Evolutionary conservation across 768 basidiomycete species (phyloP), one percentile per base, ranked within the genome.

Genomic region (Lentinula edodes): DNA sequence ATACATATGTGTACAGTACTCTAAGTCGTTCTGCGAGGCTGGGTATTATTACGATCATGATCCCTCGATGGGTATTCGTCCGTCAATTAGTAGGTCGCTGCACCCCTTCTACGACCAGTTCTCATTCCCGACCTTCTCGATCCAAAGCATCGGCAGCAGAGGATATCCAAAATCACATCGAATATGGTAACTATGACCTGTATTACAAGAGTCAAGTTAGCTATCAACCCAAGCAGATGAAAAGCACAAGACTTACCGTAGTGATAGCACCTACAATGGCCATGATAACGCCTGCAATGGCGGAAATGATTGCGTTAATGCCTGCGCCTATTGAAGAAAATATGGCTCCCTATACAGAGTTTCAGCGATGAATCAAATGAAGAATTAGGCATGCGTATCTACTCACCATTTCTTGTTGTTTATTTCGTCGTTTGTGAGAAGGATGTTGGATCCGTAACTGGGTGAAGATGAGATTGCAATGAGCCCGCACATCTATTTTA

Each of bases 111-210:
- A 20, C 41, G 38, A 20, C 55, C 55, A 15, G 55, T 56, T 23
- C 55, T 28, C 55, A 56, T 56, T 41, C 53, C 53, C n/a, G 66
- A 55, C 61, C 75, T 71, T 34, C 79, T 69, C 6, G 74, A 72
- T 20, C 79, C 76, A 64, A 68, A 78, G 68, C 81, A 83, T 64
- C 77, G 70, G 67, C 82, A 83, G 67, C 81, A 83, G 1, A 83
- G 72, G 46, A 82, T 81, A 63, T 82, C 88, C 53, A 73, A 62
- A 61, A 89, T 84, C 42, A 86, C 68, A 66, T 88, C 78, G 66
- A 87, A 83, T 61, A 88, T 88, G 0, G 85, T 82, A 9, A 87
- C 83, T 51, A 88, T 76, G 43, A 89, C 74, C 88, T 89, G 64
- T 8, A 63, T 42, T 18, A 34, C 28, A 28, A 28, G 28, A 0